Conservation (phyloP, 2,329 filamentous ascomycete species). For the Fusarium sulawesiense region DNA sequence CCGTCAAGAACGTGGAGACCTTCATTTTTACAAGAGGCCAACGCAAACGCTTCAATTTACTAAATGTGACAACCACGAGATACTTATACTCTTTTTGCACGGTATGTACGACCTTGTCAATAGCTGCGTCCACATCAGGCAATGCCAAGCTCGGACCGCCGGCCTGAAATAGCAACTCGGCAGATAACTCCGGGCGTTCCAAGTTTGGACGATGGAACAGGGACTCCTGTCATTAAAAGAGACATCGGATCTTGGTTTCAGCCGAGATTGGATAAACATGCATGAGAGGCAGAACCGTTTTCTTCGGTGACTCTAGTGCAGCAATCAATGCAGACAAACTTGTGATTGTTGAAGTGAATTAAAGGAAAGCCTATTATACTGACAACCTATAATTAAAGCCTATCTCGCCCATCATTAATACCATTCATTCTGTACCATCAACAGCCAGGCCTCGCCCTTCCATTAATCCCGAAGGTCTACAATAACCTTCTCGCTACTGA, state of each 20-base stretch:
- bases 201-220: neutral
- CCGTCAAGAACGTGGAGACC: neutral
- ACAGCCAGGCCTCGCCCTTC: accelerated
- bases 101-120: neutral
- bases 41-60: accelerated
- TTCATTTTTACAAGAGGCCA: neutral
- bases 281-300: no score
- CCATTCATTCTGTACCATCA: accelerated
- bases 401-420: neutral
- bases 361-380: no score
- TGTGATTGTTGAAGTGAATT: no score
- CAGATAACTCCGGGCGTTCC: neutral
- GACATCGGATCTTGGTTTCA: neutral
- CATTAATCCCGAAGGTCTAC: slow-evolving; percentile 20
- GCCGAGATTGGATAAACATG: neutral
- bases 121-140: neutral
- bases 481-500: slow-evolving; percentile 38
- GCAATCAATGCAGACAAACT: no score
- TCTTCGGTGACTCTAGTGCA: no score
- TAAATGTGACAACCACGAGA: accelerated
- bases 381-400: no score
- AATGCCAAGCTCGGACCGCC: neutral
- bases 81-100: neutral
- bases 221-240: neutral
- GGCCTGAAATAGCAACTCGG: slow-evolving; percentile 25